Evolutionary conservation across 495 filamentous ascomycete species (phyloP), one percentile per base, ranked within the genome.

Genomic region (Terfezia boudieri): DNA sequence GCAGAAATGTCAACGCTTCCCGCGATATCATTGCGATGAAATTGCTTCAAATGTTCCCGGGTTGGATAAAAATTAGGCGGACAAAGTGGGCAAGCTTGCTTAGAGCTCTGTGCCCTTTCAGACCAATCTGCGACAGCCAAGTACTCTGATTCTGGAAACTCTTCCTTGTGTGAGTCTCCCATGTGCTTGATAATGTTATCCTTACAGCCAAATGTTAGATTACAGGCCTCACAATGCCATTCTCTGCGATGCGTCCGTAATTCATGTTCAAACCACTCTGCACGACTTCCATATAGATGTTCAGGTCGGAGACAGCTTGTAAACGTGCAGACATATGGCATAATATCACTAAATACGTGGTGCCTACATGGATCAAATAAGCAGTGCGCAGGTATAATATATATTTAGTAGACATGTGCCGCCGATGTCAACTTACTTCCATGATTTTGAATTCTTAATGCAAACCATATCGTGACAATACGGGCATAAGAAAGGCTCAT

Each of bases 251-350:
- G 62, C 20, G 51, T 14, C 26, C 48, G 56, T 4, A 43, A 12
- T 55, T 66, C 63, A 38, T 66, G 63, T 12, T 52, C 41, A 50
- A 59, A 58, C 63, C 63, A 66, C 22, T 65, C 63, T 8, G 61
- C 53, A 1, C 57, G 54, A 10, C 38, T 60, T 16, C 54, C 55
- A 51, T 60, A 66, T 1, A 65, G 50, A 9, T 49, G 38, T 9
- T 55, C 52, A 2, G 60, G 32, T 20, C 51, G 53, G 3, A 10
- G 16, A 49, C 63, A 66, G 32, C 60, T 32, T 37, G 43, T 12
- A 41, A 62, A 62, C 36, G 59, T 62, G 36, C 63, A 66, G 20
- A 66, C 43, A 41, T 65, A 66, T 49, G 63, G 63, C 12, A 48
- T 55, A 8, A 66, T 51, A 50, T 66, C 63, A 22, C 48, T 51